Base-by-base conservation (phyloP, 2,329 filamentous ascomycete species). In the Penicillium sp. region DNA sequence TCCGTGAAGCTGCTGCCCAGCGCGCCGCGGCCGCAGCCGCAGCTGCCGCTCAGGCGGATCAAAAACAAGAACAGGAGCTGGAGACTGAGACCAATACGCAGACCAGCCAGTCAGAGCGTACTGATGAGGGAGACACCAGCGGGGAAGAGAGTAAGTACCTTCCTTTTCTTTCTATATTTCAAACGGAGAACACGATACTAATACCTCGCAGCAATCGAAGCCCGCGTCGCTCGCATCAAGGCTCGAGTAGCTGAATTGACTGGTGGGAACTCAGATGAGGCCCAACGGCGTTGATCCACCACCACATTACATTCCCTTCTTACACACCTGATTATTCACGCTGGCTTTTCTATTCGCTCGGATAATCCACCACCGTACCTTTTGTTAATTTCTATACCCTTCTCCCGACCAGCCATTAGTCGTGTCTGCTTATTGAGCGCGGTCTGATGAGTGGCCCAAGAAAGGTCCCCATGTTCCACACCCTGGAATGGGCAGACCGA, bases 181-280 rank as follows among this genome's bases (percentile, higher is more conserved):
- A 25, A 13, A 41, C 38, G 27, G 18, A 35, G n/a, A 48, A 43
- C 66, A 6, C 72, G 59, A 72, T 54, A 25, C 44, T 47, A 22
- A 41, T 30, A n/a, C 22, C 19, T 14, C 40, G 28, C 59, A 95
- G 89, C 91, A 30, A 97, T 97, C 64, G 93, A 99, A 72, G 91
- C 90, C 41, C 88, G 93, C 58, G 93, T 97, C 52, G 93, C 93
- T 41, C 88, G 93, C 56, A 99, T 99, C 80, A 97, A 96, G 75
- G 93, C 93, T 52, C 86, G 93, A 54, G 93, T 99, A 50, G 93
- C 93, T 44, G 90, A 96, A 70, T 75, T 99, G 61, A 99, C 93
- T 2, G 87, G 87, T 61, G 87, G 87, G 61, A 88, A 88, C 70
- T 88, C 88, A 80, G 87, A 92, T 64, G 76, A 63, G 27, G 60